Evolutionary conservation across 345 rosid genomes (phyloP).

Genomic region (Mallotus nudiflorus): DNA sequence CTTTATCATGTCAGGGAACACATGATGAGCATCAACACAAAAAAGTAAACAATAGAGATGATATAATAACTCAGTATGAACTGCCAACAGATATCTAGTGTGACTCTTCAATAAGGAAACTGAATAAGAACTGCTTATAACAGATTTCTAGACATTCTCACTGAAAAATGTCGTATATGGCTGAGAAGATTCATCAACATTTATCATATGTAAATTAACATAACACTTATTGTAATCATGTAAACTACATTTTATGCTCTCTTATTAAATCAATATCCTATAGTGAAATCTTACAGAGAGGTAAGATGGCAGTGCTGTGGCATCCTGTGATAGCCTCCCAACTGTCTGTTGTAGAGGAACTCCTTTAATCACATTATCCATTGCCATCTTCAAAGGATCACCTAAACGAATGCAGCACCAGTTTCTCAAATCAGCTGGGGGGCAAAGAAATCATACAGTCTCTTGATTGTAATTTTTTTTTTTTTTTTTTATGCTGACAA

Average conservation of each 20-base stretch:
- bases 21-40: slow-evolving; percentile 2
- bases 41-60: not conserved
- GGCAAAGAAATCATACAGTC: not conserved
- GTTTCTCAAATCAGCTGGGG: slow-evolving; percentile 10
- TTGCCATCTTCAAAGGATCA: slow-evolving; percentile 44
- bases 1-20: slow-evolving; percentile 12
- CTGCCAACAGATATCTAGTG: not conserved
- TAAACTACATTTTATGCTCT: not conserved
- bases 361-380: slow-evolving; percentile 49
- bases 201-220: not conserved
- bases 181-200: not conserved
- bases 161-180: not conserved
- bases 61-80: not conserved
- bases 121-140: not conserved
- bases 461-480: not conserved
- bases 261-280: not conserved
- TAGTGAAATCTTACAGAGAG: slow-evolving; percentile 47
- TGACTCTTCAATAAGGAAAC: not conserved
- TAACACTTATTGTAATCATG: not conserved
- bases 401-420: slow-evolving; percentile 34
- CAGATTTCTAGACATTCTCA: not conserved
- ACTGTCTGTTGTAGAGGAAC: slow-evolving; percentile 48
- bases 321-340: slow-evolving; percentile 45
- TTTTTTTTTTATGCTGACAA: not conserved
- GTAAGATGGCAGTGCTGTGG: slow-evolving; percentile 44